Conservation (phyloP, 2,329 filamentous ascomycete species). For the Pyricularia sp. region DNA sequence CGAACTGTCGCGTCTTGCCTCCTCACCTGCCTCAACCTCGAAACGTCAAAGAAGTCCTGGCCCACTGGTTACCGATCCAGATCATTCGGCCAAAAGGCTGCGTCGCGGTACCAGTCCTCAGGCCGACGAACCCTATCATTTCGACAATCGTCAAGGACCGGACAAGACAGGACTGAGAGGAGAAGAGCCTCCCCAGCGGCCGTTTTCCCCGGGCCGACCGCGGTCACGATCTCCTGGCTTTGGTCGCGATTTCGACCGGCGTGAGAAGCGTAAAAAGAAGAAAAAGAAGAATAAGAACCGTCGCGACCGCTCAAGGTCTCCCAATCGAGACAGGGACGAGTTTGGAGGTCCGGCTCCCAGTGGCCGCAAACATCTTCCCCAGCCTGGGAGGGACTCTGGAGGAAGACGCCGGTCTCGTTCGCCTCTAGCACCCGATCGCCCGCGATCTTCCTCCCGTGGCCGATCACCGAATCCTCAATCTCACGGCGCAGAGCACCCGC, state of each 20-base stretch:
- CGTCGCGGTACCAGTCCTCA: conserved; percentile 13
- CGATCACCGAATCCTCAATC: conserved; percentile 9
- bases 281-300: conserved; percentile 11
- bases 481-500: background rate
- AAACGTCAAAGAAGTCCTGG: conserved; percentile 21
- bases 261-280: conserved; percentile 15
- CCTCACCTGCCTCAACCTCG: conserved; percentile 12
- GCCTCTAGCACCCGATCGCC: conserved; percentile 7
- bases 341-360: conserved; percentile 6
- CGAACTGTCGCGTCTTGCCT: conserved; percentile 9
- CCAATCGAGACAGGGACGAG: conserved; percentile 8
- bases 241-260: conserved; percentile 6
- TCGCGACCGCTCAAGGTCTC: conserved; percentile 19
- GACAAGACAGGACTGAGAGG: background rate
- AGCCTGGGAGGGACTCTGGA: conserved; percentile 11
- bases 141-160: background rate
- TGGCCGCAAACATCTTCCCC: conserved; percentile 11
- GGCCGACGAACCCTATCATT: background rate
- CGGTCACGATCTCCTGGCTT: conserved; percentile 14
- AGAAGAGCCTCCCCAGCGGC: conserved; percentile 5
- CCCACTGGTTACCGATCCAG: conserved; percentile 9
- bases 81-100: conserved; percentile 11
- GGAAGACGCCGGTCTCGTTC: conserved; percentile 12
- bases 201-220: conserved; percentile 9
- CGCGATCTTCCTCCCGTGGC: conserved; percentile 14